Base-by-base conservation (phyloP, 257 asterid species). In the Striga asiatica region DNA sequence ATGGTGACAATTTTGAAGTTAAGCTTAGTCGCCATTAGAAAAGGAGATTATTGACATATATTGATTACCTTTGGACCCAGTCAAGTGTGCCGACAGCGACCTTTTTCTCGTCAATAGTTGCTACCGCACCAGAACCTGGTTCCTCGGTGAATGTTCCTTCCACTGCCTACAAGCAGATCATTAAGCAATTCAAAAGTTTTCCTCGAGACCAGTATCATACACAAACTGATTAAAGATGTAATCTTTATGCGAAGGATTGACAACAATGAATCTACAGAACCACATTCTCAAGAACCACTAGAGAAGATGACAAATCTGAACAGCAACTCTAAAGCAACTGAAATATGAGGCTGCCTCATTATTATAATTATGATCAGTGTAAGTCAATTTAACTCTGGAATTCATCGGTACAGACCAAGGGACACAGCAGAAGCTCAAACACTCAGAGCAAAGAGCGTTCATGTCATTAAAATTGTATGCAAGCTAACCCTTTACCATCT, bases 111-210 rank as follows among this genome's bases (percentile, higher is more conserved):
- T 81, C 85, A 72, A 88, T 59, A 71, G 66, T 59, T 62, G 95
- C 99, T 43, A 79, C 83, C 9, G 97, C 99, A 76, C 99, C 99
- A 58, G 97, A 92, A 58, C 97, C 99, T 46, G 99, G 97, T 72
- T 92, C 99, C 83, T 92, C 99, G 35, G 61, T 68, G 61, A 72
- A 92, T 64, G 98, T 77, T 70, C 98, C 96, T 66, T 83, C 98
- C 6, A 28, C 67, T 29, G 72, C 86, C 98, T 91, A 76, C 72
- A 77, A 67, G 55, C 53, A 71, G 29, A 61, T 42, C 43, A 64
- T 46, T 19, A 18, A 31, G 53, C 42, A 51, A 37, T 61, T 45
- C 45, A 51, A 39, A 55, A 27, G 20, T 23, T 45, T 38, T 61
- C 39, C 12, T 31, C 41, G 20, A 50, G 24, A 8, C 35, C 32